Evolutionary conservation across 345 rosid species (phyloP).

Genomic region (Acer campestre): DNA sequence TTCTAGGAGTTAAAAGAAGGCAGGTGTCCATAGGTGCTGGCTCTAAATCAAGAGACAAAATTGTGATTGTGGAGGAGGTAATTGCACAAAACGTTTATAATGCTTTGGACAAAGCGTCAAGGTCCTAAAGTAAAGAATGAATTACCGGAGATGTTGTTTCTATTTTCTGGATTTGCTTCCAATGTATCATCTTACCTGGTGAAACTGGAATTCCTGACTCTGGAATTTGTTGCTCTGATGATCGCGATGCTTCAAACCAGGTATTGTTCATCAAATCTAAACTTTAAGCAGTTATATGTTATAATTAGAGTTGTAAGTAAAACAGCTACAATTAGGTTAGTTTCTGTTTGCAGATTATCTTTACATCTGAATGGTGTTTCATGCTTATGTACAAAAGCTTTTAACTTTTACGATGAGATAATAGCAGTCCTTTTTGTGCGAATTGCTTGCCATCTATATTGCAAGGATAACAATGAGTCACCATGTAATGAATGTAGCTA

Average conservation of each 20-base stretch:
- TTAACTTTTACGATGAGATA: not conserved
- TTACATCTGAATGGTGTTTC: constrained; percentile 1
- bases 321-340: not conserved
- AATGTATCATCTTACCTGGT: not conserved
- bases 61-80: constrained; percentile 78
- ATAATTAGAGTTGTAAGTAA: not conserved
- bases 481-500: not conserved
- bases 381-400: not conserved
- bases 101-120: constrained; percentile 58
- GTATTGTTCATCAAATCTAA: not conserved
- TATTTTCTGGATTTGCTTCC: not conserved
- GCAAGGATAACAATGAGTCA: not conserved
- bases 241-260: not conserved
- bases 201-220: not conserved
- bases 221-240: not conserved
- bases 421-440: not conserved
- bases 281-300: not conserved
- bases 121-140: constrained; percentile 18
- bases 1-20: constrained; percentile 81
- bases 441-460: not conserved
- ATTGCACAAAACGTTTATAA: constrained; percentile 55
- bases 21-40: constrained; percentile 81
- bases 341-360: not conserved
- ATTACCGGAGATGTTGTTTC: not conserved
- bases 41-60: constrained; percentile 88